Evolutionary conservation across 2,329 filamentous ascomycete species (phyloP), one percentile per base, ranked within the genome.

Genomic region (Escovopsis sp.): DNA sequence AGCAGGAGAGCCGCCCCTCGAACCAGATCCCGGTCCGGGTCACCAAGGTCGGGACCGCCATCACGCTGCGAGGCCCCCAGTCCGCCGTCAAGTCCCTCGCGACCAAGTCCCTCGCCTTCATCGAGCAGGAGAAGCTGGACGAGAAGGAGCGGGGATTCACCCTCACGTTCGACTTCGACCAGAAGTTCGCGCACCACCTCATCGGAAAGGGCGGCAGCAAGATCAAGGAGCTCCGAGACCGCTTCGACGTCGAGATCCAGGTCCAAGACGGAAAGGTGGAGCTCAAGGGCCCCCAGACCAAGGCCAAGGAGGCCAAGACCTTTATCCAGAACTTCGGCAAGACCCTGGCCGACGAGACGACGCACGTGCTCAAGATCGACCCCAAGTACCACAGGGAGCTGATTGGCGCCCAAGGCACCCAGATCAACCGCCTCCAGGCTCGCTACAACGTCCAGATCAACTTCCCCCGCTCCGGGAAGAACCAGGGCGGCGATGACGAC

Each of bases 371-470:
- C 43, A 94, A 93, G 70, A 83, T 98, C 52, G 85, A 93, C 44
- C 82, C 89, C 43, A 86, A 94, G 65, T 96, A 83, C 63, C 91
- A 98, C 64, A 77, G 86, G 46, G 88, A 95, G 59, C 72, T 98
- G 43, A 98, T 98, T 53, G 91, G 91, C 39, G 75, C 85, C 18
- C 81, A 85, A 54, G 91, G 91, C 46, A 77, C 72, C 55, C 85
- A 93, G 58, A 89, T 98, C 56, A 91, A 91, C 65, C 82, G 85
- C 51, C 75, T 98, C 23, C 88, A 98, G 64, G 85, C 81, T 43
- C 82, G 88, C 38, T 95, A 98, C 70, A 82, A 83, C 57, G 91
- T 98, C 36, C 80, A 88, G 48, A 91, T 98, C 53, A 89, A 95
- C 66, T 98, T 98, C 70, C 91, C 91, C 10, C 72, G 72, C 42